Evolutionary conservation across 345 rosid species (phyloP), one percentile per base, ranked within the genome.

Genomic region (Citrus maxima): DNA sequence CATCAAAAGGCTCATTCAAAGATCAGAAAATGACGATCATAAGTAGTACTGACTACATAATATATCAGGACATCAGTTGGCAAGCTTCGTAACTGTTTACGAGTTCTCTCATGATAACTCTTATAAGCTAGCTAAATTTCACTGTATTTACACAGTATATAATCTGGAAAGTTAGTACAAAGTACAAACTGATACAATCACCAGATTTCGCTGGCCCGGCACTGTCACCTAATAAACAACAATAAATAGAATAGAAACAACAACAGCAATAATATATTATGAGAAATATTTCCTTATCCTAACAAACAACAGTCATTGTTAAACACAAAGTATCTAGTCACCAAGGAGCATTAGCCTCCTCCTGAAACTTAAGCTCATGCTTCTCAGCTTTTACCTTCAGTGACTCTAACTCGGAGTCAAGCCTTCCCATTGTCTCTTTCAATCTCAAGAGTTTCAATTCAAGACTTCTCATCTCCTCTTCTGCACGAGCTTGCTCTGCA

Each of bases 271-370:
- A 30, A 7, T 34, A 51, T 22, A 76, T 49, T 40, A 46, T 49
- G 58, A 54, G 79, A 35, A 55, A 38, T 63, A 60, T 54, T 58
- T 59, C 58, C 28, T 64, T 7, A 46, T 59, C 54, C 16, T 14
- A 35, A 22, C n/a, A 56, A 55, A 72, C 13, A 22, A 24, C 42
- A 42, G 12, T 5, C n/a, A 74, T 61, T 2, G 69, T 62, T 74
- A 24, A 62, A 46, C 13, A 76, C 21, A n/a, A 59, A 51, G 34
- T n/a, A n/a, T 75, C 49, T 6, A 27, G 59, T 77, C 78, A 88
- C 91, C 89, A 86, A 2, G 89, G 86, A 4, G 86, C 81, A 35
- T 32, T 69, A 13, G 81, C 77, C 18, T 76, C 77, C 68, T 80
- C 87, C 75, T n/a, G 81, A 72, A 85, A 83, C 72, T n/a, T 62